These are phyloP conservation scores for Alternaria brassicae DNA, from an alignment of 2,329 filamentous ascomycete genomes.

Conservation along the genomic window DNA sequence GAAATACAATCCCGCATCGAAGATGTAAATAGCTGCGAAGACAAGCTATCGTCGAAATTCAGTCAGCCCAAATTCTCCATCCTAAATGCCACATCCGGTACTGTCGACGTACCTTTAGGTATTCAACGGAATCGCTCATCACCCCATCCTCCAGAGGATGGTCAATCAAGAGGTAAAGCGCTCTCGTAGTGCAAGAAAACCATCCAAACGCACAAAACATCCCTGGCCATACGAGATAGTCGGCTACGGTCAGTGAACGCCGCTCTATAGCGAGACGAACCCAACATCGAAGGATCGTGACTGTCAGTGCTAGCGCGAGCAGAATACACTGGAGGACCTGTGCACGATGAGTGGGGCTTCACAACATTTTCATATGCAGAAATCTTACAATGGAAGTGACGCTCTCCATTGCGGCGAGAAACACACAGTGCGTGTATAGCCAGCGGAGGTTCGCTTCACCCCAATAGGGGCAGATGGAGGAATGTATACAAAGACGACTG, in stretches of 20 bases:
- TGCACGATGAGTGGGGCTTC: neutral
- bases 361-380: neutral
- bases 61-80: neutral
- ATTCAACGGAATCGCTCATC: slow-evolving; percentile 25
- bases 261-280: slow-evolving; percentile 23
- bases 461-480: neutral
- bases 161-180: slow-evolving; percentile 24
- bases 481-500: neutral
- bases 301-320: slow-evolving; percentile 21
- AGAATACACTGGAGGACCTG: slow-evolving; percentile 25
- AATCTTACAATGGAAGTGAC: slow-evolving; percentile 8
- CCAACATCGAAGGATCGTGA: slow-evolving; percentile 28
- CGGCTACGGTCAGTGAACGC: slow-evolving; percentile 22
- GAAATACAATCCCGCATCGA: slow-evolving; percentile 32
- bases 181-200: slow-evolving; percentile 22
- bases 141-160: slow-evolving; percentile 26
- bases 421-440: neutral
- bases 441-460: neutral
- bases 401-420: slow-evolving; percentile 4
- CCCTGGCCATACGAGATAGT: slow-evolving; percentile 32
- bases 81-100: neutral
- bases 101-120: slow-evolving; percentile 17
- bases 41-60: slow-evolving; percentile 18
- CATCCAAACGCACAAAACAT: slow-evolving; percentile 30
- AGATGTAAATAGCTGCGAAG: slow-evolving; percentile 28